Base-by-base conservation (phyloP, 164 flowering plant species). In the Kalanchoe fedtschenkoi region DNA sequence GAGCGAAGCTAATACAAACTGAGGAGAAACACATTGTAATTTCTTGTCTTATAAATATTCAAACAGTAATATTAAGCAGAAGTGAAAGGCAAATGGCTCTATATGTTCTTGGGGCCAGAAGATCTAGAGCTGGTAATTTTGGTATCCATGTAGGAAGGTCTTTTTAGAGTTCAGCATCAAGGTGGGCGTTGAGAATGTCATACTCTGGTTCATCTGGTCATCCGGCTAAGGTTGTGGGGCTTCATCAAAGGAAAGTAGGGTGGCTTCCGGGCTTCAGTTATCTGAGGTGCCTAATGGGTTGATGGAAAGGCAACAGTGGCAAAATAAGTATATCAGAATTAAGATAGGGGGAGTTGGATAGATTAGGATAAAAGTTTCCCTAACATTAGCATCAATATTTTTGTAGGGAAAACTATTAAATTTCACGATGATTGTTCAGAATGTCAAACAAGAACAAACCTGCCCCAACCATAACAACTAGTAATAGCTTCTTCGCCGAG, bases 211-310 rank as follows among this genome's bases (percentile, higher is more conserved):
- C 89, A 83, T 83, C 93, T 77, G 89, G 83, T 86, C 96, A 78
- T 85, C 97, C 62, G 81, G 79, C 81, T 81, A 73, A 79, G 91
- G 83, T 84, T 69, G 78, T 78, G 74, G 77, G 3, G 83, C 96
- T 82, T 83, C n/a, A 30, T 28, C 44, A 76, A 66, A 65, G 67
- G 84, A 77, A 80, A 74, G 82, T 71, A 65, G 86, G 85, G 87
- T 76, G 87, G 89, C 97, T 78, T 88, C n/a, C 96, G 69, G 95
- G 90, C 95, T 75, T 85, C 91, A 77, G 64, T 66, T 71, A 77
- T 78, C 77, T 80, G 83, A 79, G 96, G 95, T 88, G 95, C 86
- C 84, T 78, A 75, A 58, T 70, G 72, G 80, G 95, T 85, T 75
- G 73, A 75, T 84, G 83, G 38, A 79, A 80, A 78, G 85, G 87